Percentiles rank a stretch among this genome's conserved stretches.
Conservation (phyloP, 2,329 filamentous ascomycete genomes). For the Fusarium staphyleae region DNA sequence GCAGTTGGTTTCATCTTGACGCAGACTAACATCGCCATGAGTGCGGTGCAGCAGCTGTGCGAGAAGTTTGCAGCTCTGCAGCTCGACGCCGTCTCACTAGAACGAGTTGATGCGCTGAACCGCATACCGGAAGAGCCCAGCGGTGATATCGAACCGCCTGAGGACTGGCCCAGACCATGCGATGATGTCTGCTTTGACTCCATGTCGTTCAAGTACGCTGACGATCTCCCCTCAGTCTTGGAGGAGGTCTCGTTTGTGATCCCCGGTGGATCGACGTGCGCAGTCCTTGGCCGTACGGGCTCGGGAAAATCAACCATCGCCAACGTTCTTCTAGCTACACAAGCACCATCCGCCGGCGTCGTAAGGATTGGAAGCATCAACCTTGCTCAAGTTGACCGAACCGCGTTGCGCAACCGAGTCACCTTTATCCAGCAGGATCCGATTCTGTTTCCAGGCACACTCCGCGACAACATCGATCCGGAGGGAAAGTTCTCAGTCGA, state of each 20-base stretch:
- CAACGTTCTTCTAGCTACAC: slow-evolving; percentile 63
- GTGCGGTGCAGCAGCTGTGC: slow-evolving; percentile 64
- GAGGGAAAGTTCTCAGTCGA: slow-evolving; percentile 62
- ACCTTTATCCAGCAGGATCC: slow-evolving; percentile 71
- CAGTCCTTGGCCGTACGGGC: slow-evolving; percentile 81
- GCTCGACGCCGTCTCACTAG: slow-evolving; percentile 91
- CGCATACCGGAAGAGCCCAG: slow-evolving; percentile 77
- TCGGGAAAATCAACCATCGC: slow-evolving; percentile 85
- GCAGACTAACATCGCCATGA: slow-evolving; percentile 49
- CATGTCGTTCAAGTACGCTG: slow-evolving; percentile 81
- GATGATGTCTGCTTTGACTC: slow-evolving; percentile 79
- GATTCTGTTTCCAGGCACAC: slow-evolving; percentile 64
- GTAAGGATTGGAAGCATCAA: slow-evolving; percentile 63
- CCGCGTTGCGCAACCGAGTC: slow-evolving; percentile 62
- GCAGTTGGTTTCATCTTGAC: slow-evolving; percentile 85
- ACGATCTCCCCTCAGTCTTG: slow-evolving; percentile 77
- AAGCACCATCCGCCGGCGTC: slow-evolving; percentile 58
- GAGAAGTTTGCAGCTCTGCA: slow-evolving; percentile 83
- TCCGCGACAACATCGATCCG: slow-evolving; percentile 73
- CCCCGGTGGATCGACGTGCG: slow-evolving; percentile 67
- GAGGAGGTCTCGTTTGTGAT: slow-evolving; percentile 74
- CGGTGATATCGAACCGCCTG: slow-evolving; percentile 72
- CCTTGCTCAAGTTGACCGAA: slow-evolving; percentile 61
- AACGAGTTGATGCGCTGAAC: slow-evolving; percentile 83
- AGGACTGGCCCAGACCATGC: slow-evolving; percentile 76